These are phyloP conservation scores for Ceratobasidium sp. DNA, from an alignment of 1,284 basidiomycete genomes.

Conservation along the genomic window DNA sequence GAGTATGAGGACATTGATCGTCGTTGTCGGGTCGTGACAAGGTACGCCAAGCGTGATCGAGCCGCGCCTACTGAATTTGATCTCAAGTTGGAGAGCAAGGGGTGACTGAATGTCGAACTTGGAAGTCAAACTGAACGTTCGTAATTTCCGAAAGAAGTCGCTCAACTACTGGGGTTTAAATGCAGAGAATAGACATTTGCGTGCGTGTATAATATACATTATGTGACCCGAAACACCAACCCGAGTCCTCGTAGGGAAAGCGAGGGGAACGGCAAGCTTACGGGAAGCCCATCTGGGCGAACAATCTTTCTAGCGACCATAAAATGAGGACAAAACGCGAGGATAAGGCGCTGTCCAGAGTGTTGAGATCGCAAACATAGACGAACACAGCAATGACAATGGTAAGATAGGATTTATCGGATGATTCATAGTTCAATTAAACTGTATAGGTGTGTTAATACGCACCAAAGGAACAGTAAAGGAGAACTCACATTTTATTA, in stretches of 20 bases:
- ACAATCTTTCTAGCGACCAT: constrained; percentile 57
- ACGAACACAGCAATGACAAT: neutral
- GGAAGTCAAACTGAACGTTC: too few species aligned
- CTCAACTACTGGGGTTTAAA: too few species aligned
- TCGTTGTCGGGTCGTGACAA: constrained; percentile 20
- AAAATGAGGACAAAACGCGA: constrained; percentile 88
- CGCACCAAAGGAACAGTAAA: constrained; percentile 13
- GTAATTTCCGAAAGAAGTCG: too few species aligned
- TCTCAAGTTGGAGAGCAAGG: too few species aligned
- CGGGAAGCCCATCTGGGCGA: constrained; percentile 23
- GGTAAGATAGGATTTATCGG: neutral
- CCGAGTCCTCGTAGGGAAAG: neutral
- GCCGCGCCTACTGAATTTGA: neutral
- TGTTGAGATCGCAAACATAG: constrained; percentile 65
- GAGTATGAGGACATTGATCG: constrained; percentile 34
- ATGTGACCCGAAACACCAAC: constrained; percentile 37
- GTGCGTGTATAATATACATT: too few species aligned
- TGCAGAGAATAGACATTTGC: too few species aligned
- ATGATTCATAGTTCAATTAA: constrained; percentile 2
- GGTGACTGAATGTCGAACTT: too few species aligned
- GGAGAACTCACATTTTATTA: constrained; percentile 3
- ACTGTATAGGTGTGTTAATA: neutral
- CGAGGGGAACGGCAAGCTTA: constrained; percentile 26
- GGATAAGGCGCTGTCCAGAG: constrained; percentile 78
- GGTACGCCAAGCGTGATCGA: constrained; percentile 3